Conservation (phyloP, 2,329 filamentous ascomycete species). For the Fusarium succisae region DNA sequence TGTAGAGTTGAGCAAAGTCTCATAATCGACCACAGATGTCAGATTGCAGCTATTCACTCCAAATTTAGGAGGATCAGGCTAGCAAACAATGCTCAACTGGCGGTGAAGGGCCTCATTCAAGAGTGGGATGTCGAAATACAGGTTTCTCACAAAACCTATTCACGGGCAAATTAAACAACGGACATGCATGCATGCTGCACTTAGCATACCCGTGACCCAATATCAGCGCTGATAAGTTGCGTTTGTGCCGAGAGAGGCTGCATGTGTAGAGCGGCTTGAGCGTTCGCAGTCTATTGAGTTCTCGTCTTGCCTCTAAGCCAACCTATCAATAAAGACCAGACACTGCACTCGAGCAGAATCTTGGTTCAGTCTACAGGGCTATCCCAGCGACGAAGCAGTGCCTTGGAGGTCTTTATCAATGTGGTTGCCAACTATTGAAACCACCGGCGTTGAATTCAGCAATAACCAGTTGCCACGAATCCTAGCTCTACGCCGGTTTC, state of each 20-base stretch:
- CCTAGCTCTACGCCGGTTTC: conserved; percentile 34
- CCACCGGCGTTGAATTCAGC: conserved; percentile 22
- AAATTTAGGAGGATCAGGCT: conserved; percentile 15
- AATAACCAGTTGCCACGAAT: conserved; percentile 39
- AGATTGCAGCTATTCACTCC: conserved; percentile 19
- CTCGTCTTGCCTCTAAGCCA: conserved; percentile 20
- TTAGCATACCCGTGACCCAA: conserved; percentile 14
- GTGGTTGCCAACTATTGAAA: conserved; percentile 28
- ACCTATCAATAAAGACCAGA: conserved; percentile 15
- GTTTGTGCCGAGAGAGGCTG: conserved; percentile 7
- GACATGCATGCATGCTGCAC: conserved; percentile 38
- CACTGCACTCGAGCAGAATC: not conserved
- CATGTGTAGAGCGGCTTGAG: not conserved
- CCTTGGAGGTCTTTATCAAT: conserved; percentile 30
- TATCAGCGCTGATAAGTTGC: conserved; percentile 11
- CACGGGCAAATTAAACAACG: conserved; percentile 30
- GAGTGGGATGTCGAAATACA: conserved; percentile 26
- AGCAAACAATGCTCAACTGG: conserved; percentile 33
- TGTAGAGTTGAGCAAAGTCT: not conserved
- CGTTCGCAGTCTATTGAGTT: conserved; percentile 28
- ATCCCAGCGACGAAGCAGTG: conserved; percentile 23
- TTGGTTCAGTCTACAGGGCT: conserved; percentile 12
- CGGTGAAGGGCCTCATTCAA: conserved; percentile 34
- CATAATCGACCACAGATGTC: conserved; percentile 6
- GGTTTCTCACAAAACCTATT: conserved; percentile 25